Base-by-base conservation (phyloP, 371 early-diverging fungal species). In the Mucor plumbeus region DNA sequence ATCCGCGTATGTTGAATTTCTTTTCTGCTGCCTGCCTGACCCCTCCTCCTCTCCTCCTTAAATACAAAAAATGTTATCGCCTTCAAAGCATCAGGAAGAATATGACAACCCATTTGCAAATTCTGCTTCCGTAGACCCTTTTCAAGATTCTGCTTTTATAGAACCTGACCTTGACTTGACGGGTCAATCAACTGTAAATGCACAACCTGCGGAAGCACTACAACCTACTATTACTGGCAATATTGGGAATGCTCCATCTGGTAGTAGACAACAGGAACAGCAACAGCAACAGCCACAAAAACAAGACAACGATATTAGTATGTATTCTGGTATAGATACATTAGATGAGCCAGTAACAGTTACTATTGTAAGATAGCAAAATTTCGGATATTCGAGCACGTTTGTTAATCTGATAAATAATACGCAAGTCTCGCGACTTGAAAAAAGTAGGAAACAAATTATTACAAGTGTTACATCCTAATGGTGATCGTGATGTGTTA, bases 271-370 rank as follows among this genome's bases (percentile, higher is more conserved):
- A 26, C 15, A n/a, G 19, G 39, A 48, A n/a, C 9, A 41, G 0
- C 38, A 26, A 26, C 26, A 26, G 3, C 26, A 26, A 26, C 26
- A 55, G 40, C 19, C 19, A 26, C 35, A 13, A 33, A 26, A 26
- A 26, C 34, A 14, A 39, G 19, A 50, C 14, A 31, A 15, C 17
- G 19, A 7, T 15, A 48, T 36, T n/a, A 61, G 34, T 50, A 58
- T 31, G 53, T 72, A 72, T 56, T 62, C 67, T 5, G 69, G 66
- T 2, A 63, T 69, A 59, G 87, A 95, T 81, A 96, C 97, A 31
- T 85, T 97, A 38, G 97, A 97, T 74, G 97, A 97, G 71, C 94
- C 97, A 21, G 92, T 97, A 10, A 85, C 87, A 36, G 90, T 80
- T 44, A 94, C 94, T 26, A 83, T 93, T 72, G 94, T 93, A 85